A percentile compares a stretch with the other conserved stretches of the same genome.
Evolutionary conservation across 192 early-diverging fungal species (phyloP).

Genomic region (Backusella westeae): DNA sequence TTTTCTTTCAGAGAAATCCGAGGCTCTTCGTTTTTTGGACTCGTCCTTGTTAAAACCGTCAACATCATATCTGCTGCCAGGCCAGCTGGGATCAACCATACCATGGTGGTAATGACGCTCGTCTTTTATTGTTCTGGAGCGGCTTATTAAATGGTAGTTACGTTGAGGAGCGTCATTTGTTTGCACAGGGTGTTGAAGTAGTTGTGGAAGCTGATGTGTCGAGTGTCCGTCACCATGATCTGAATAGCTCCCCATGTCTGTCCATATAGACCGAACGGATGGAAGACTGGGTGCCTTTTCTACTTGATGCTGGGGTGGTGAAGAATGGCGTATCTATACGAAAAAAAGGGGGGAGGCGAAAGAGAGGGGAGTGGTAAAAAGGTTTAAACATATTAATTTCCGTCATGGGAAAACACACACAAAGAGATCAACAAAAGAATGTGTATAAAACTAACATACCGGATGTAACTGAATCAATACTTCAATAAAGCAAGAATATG

Average conservation of each 20-base stretch:
- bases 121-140: not conserved
- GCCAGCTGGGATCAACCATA: not conserved
- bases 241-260: not conserved
- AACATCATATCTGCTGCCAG: slow-evolving; percentile 1
- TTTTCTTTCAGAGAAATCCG: not conserved
- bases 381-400: not conserved
- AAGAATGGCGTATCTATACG: slow-evolving; percentile 13
- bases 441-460: slow-evolving; percentile 12
- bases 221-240: not conserved
- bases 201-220: not conserved
- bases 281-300: not conserved
- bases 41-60: not conserved
- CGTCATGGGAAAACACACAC: not conserved
- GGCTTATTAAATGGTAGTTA: not conserved
- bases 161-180: not conserved
- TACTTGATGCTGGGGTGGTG: not conserved
- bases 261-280: not conserved
- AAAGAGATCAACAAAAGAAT: not conserved
- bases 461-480: slow-evolving; percentile 29
- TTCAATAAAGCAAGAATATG: slow-evolving; percentile 11
- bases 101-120: not conserved
- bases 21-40: not conserved
- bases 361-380: not conserved
- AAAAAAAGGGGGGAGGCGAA: not conserved
- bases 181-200: slow-evolving; percentile 3